A percentile compares a stretch with the other conserved stretches of the same genome.
Evolutionary conservation across 2,329 filamentous ascomycete species (phyloP).

Genomic region (Tolypocladium tropicale): DNA sequence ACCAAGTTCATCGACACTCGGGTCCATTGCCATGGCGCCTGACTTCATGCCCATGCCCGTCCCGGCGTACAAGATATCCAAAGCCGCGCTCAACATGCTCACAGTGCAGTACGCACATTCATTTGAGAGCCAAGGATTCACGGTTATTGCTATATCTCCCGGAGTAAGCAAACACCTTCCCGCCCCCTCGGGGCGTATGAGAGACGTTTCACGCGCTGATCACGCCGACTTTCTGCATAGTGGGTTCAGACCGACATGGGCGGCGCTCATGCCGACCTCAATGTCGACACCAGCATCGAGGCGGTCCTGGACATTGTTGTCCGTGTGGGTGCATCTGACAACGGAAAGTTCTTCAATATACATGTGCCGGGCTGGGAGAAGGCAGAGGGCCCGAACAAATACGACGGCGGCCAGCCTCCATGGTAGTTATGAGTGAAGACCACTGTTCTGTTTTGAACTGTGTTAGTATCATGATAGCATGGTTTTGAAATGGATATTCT

Average conservation of each 20-base stretch:
- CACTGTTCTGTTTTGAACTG: neutral
- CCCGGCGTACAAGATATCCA: conserved; percentile 35
- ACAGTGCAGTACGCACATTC: conserved; percentile 29
- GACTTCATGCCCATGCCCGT: conserved; percentile 10
- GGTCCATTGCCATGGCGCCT: conserved; percentile 23
- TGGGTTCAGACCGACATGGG: conserved; percentile 36
- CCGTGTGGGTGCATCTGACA: neutral
- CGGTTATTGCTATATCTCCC: conserved; percentile 28
- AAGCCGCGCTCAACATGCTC: conserved; percentile 36
- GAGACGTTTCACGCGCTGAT: neutral
- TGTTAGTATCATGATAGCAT: neutral
- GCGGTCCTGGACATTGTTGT: conserved; percentile 5
- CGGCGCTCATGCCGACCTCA: conserved; percentile 27
- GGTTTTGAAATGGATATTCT: neutral
- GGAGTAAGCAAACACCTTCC: conserved; percentile 24
- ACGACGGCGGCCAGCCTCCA: conserved; percentile 2
- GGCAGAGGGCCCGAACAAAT: neutral
- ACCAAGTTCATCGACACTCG: conserved; percentile 20
- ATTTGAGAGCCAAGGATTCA: conserved; percentile 28
- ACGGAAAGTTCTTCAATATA: conserved; percentile 8
- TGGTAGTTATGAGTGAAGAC: conserved; percentile 1
- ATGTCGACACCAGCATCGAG: conserved; percentile 25
- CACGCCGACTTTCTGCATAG: conserved; percentile 12
- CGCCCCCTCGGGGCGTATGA: neutral
- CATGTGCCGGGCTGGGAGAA: conserved; percentile 7